Base-by-base conservation (phyloP, 2,329 filamentous ascomycete species). In the Coniella lustricola region DNA sequence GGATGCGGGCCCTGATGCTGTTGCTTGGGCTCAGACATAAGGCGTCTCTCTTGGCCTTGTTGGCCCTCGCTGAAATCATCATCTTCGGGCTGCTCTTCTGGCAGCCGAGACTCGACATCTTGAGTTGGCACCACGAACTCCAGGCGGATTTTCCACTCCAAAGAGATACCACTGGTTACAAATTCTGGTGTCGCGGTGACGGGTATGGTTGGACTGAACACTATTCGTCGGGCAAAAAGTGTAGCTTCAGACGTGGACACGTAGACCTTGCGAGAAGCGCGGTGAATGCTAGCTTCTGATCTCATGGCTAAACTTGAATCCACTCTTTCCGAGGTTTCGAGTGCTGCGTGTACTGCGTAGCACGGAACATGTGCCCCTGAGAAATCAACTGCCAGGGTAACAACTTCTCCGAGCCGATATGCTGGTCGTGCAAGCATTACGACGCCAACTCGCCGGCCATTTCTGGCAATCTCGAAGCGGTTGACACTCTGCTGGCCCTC, bases 401-500 rank as follows among this genome's bases (percentile, higher is more conserved):
- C 81, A 0, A 85, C 83, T 65, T 98, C 93, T 50, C 93, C 93
- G 1, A 98, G 74, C 38, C 90, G 79, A 69, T 94, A 96, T 1
- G 90, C 83, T 0, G 93, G 89, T 9, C 93, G 82, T 4, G 90
- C 86, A 29, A 98, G 77, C 67, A 90, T 90, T 48, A 98, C 81
- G 5, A 94, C 88, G 3, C 87, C 91, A 12, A 98, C 90, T n/a
- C 84, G 84, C 48, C 84, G 83, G n/a, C 90, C 90, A 60, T 90
- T 90, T 13, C 91, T 85, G 12, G 91, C 85, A 62, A 98, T 97
- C 62, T 95, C 90, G 63, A 97, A 98, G 34, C 90, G 83, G 60
- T 95, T 96, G n/a, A 85, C 80, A 61, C 87, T 90, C 58, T 89
- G 84, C 32, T 84, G 82, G n/a, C 80, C 77, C 38, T 80, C 75